Evolutionary conservation across 352 stramenopile species (phyloP), one percentile per base, ranked within the genome.

Genomic region (Pythium dissimile): DNA sequence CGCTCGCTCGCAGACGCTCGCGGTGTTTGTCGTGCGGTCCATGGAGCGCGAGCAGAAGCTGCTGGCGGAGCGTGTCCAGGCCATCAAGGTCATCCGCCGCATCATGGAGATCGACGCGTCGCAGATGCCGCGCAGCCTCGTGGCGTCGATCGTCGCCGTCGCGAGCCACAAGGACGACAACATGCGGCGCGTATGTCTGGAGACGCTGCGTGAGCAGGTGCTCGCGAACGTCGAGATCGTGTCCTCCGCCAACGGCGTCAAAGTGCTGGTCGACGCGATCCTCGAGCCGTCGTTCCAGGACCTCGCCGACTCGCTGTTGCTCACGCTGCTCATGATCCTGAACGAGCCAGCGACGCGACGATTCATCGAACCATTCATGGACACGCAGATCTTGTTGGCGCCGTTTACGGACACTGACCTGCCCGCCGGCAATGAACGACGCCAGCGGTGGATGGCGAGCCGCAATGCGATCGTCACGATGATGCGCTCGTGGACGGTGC

Each of bases 391-490:
- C 32, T 64, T 96, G 6, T 50, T 96, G 5, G 86, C 88, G 15
- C 88, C 88, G 12, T 93, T 96, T 66, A 96, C 88, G 8, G 86
- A 96, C 66, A 94, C 88, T 2, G 88, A 96, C 38, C 53, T 91
- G 1, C 84, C 84, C 15, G 84, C 83, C 1, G 85, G 84, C 0
- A 93, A 92, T 26, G 86, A 96, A 49, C 61, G 88, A 28, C 82
- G 88, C 10, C 86, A 93, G 59, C 83, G 84, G 2, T 95, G 88
- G 88, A 95, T 92, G 72, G 86, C 88, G 16, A 95, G 86, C 75
- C 83, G 86, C 3, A 95, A 94, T 32, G 86, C 88, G 13, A 88
- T 96, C 27, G 84, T 96, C 28, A 92, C 81, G 9, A 90, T 96
- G 80, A 94, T 96, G 84, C 84, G 86, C 0, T 94, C 88, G 16